Conservation (phyloP, 768 basidiomycete genomes). For the Termitomyces sp. region DNA sequence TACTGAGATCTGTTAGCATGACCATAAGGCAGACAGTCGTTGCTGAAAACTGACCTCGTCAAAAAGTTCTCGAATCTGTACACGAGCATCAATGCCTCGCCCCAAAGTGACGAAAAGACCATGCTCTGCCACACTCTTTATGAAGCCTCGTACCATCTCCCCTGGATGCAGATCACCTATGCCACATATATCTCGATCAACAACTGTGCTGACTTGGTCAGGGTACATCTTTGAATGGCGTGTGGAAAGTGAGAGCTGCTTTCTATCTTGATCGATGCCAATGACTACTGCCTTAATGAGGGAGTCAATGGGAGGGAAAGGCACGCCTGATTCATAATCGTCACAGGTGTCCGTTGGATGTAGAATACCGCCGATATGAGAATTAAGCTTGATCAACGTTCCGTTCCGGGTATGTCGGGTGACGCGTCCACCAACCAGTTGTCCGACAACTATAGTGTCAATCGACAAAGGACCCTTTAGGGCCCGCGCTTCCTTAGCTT, state of each 20-base stretch:
- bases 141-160: conserved; percentile 77
- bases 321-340: conserved; percentile 57
- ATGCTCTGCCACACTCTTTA: conserved; percentile 82
- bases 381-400: conserved; percentile 70
- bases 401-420: conserved; percentile 68
- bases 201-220: conserved; percentile 39
- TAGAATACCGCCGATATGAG: conserved; percentile 68
- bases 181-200: conserved; percentile 64
- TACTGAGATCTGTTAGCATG: conserved; percentile 45
- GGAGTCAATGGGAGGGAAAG: conserved; percentile 59
- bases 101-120: conserved; percentile 89
- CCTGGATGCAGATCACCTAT: conserved; percentile 66
- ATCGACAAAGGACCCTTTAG: conserved; percentile 53
- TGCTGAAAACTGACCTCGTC: conserved; percentile 55
- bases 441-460: conserved; percentile 65
- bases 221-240: conserved; percentile 67
- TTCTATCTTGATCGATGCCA: conserved; percentile 57
- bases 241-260: conserved; percentile 75
- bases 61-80: conserved; percentile 92
- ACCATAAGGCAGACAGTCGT: background rate
- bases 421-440: conserved; percentile 78
- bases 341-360: conserved; percentile 82
- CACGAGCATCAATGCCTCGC: conserved; percentile 78
- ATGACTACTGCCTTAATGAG: conserved; percentile 71
- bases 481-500: conserved; percentile 42